These are phyloP conservation scores for Kwoniella botswanensis DNA, from an alignment of 768 basidiomycete species.

Conservation along the genomic window DNA sequence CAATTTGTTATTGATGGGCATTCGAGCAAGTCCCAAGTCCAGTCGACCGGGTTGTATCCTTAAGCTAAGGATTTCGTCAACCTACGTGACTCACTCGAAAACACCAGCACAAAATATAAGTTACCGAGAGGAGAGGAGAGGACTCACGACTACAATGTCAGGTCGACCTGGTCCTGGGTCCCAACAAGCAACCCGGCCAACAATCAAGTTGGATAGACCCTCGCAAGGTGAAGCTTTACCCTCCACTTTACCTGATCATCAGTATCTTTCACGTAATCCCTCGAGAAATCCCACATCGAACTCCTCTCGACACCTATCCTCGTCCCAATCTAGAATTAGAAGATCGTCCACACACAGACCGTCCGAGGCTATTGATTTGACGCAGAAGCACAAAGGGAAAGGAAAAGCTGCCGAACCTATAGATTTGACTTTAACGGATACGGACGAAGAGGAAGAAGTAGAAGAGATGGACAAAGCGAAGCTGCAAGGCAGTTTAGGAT, in stretches of 20 bases:
- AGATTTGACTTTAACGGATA: constrained; percentile 19
- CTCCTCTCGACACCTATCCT: background rate
- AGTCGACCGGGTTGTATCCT: background rate
- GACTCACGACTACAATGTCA: constrained; percentile 1
- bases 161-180: constrained; percentile 3
- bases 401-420: constrained; percentile 13
- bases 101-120: no score
- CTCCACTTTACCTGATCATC: background rate
- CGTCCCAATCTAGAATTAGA: background rate
- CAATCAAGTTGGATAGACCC: background rate
- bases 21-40: background rate
- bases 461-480: background rate
- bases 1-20: background rate
- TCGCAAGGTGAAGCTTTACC: background rate
- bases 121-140: background rate
- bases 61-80: no score
- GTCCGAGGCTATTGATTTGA: background rate
- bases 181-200: background rate
- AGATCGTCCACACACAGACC: background rate
- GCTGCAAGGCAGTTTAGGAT: background rate
- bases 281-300: background rate
- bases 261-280: no score
- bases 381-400: constrained; percentile 4
- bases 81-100: background rate
- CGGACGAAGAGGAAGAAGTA: constrained; percentile 15